phyloP scores from a whole-genome alignment of 1,139 yeast species.

The Sugiyamaella japonica region DNA sequence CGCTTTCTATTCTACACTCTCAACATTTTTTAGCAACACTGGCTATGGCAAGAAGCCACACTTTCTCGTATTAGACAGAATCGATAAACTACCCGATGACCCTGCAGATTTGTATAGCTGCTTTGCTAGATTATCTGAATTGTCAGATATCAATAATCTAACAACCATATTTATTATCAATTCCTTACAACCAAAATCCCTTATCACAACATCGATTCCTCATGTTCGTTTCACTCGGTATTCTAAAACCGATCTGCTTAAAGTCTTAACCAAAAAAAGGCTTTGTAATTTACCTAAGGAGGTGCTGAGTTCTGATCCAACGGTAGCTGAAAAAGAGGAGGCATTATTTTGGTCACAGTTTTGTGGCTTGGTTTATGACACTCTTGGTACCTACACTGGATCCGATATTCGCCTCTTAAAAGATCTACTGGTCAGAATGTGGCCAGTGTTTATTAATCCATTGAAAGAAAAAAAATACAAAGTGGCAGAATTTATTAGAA shows the following conservation, averaged over 20 bases:
- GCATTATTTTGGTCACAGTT: slow-evolving; percentile 51
- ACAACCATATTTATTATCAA: slow-evolving; percentile 41
- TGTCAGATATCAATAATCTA: slow-evolving; percentile 34
- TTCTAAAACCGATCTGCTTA: slow-evolving; percentile 44
- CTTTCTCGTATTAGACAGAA: slow-evolving; percentile 57
- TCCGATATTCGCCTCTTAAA: slow-evolving; percentile 49
- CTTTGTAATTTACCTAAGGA: slow-evolving; percentile 15
- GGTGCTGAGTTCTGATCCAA: slow-evolving; percentile 1
- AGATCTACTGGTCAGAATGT: slow-evolving; percentile 48
- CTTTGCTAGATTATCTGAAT: slow-evolving; percentile 51
- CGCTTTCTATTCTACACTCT: slow-evolving; percentile 48
- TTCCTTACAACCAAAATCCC: slow-evolving; percentile 48
- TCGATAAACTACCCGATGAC: slow-evolving; percentile 56
- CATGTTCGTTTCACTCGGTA: slow-evolving; percentile 52
- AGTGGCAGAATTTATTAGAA: slow-evolving; percentile 47
- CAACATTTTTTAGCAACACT: slow-evolving; percentile 42
- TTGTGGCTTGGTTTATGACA: slow-evolving; percentile 52
- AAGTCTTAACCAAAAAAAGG: slow-evolving; percentile 40
- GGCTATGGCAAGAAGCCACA: slow-evolving; percentile 44
- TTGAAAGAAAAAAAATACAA: slow-evolving; percentile 41
- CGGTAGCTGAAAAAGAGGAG: slow-evolving; percentile 8
- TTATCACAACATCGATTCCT: slow-evolving; percentile 52
- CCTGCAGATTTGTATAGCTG: slow-evolving; percentile 49
- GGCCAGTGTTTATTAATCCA: slow-evolving; percentile 55
- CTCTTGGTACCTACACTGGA: slow-evolving; percentile 55